Evolutionary conservation across 208 protist species (phyloP), one percentile per base, ranked within the genome.

Genomic region (Acanthamoeba triangularis): DNA sequence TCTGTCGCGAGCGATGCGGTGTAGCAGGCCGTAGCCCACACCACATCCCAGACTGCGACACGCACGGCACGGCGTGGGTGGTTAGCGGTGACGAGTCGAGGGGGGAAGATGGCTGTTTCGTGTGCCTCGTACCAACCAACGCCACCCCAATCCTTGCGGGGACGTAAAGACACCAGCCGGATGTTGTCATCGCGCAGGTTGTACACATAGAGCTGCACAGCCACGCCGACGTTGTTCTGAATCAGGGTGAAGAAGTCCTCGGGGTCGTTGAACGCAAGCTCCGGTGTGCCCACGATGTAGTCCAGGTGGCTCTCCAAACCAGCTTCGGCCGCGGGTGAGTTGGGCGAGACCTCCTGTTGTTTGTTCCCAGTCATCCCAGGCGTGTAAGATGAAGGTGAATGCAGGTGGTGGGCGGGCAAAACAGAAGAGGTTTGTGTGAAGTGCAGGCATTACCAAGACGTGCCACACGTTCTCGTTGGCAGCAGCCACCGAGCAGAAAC

Each of bases 391-490:
- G 72, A 28, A 44, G n/a, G 72, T 33, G 72, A 82, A 44, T 44
- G 74, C 18, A 11, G 33, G 84, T n/a, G 30, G 28, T 2, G 28
- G 23, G 25, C 8, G 37, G 10, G 37, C 61, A 37, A 35, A n/a
- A 37, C 14, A 90, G n/a, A 33, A 25, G 16, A 14, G 47, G 13
- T 49, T 7, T 59, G 14, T 59, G 14, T 16, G 33, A 67, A 18
- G 47, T 35, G 28, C 13, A 11, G 28, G 16, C 72, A 52, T 8
- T 59, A 93, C 87, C 87, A 93, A 13, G 44, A 93, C n/a, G 87
- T 93, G 87, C 61, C 63, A 93, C 33, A 93, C 59, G 37, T 93
- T 93, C 41, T 93, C 87, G 59, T 18, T 93, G 20, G 87, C 87
- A 7, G 87, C 30, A 14, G 35, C n/a, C 25, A 93, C 0, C 20